Percentiles rank a stretch among this genome's conserved stretches.
These are phyloP conservation scores for Phytopythium ostracodes DNA, from an alignment of 352 stramenopile species.

Conservation along the genomic window DNA sequence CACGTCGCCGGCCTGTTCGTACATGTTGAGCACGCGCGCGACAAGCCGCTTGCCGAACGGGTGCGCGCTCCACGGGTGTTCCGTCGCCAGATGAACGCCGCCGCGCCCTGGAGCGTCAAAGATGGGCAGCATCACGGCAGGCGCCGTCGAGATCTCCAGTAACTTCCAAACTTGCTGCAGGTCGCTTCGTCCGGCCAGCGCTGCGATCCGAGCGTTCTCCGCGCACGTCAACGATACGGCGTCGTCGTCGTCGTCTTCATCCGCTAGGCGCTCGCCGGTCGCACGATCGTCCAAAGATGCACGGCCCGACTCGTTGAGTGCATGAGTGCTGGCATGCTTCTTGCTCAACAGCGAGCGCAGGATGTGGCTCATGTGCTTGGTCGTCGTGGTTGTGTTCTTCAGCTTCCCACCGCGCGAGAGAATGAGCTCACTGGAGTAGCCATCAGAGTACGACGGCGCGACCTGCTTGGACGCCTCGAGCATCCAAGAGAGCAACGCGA, in stretches of 20 bases:
- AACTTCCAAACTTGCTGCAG: conserved; percentile 83
- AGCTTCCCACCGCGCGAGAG: conserved; percentile 37
- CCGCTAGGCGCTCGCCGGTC: background rate
- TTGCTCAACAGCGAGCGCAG: conserved; percentile 7
- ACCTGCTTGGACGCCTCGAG: conserved; percentile 38
- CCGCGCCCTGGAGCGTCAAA: conserved; percentile 26
- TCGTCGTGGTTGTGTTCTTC: conserved; percentile 4
- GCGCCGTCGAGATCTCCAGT: conserved; percentile 60
- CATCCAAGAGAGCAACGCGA: conserved; percentile 59
- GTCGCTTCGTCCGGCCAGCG: conserved; percentile 54
- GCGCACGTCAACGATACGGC: conserved; percentile 42
- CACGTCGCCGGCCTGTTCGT: conserved; percentile 73
- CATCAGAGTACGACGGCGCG: background rate
- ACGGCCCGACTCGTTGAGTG: background rate
- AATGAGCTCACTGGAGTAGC: conserved; percentile 8
- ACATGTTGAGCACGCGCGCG: conserved; percentile 72
- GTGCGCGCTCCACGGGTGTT: conserved; percentile 74
- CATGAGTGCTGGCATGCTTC: background rate
- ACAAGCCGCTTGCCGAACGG: conserved; percentile 77
- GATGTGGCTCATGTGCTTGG: conserved; percentile 11
- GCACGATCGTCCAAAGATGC: background rate
- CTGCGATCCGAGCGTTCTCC: conserved; percentile 52
- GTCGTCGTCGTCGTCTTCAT: conserved; percentile 1
- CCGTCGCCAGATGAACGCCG: conserved; percentile 26
- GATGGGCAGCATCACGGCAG: conserved; percentile 42